These are phyloP conservation scores for Psilocybe cyanescens DNA, from an alignment of 768 basidiomycete genomes.

Conservation along the genomic window DNA sequence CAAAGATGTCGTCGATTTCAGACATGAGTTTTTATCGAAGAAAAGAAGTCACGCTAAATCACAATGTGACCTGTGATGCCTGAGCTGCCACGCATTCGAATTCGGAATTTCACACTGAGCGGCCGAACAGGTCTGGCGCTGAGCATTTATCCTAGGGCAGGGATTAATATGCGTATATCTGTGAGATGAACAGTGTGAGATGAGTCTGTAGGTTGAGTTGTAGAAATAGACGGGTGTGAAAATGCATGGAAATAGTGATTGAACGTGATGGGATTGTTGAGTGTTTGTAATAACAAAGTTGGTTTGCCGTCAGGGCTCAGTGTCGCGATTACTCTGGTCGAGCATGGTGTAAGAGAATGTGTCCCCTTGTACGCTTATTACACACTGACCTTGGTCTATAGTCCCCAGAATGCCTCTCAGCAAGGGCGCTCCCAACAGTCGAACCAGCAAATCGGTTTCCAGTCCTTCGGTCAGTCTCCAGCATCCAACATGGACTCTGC, in stretches of 20 bases:
- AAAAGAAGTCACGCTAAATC: constrained; percentile 11
- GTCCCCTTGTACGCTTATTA: constrained; percentile 7
- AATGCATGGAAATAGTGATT: background rate
- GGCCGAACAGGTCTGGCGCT: constrained; percentile 1
- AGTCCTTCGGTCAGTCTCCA: constrained; percentile 35
- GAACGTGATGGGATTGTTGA: constrained; percentile 7
- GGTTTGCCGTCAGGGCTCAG: background rate
- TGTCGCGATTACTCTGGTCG: constrained; percentile 2
- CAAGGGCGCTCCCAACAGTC: constrained; percentile 30
- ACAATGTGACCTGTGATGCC: constrained; percentile 2
- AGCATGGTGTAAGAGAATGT: constrained; percentile 36
- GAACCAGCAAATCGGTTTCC: constrained; percentile 33
- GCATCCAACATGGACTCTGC: constrained; percentile 37
- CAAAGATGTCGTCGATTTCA: constrained; percentile 89
- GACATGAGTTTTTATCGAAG: constrained; percentile 44
- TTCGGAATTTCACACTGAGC: background rate
- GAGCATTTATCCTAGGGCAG: background rate
- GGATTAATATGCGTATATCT: background rate
- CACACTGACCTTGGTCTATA: constrained; percentile 11
- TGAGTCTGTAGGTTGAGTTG: background rate
- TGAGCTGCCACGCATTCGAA: background rate
- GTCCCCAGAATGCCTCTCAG: constrained; percentile 26
- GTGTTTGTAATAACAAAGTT: constrained; percentile 16
- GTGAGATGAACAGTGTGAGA: background rate
- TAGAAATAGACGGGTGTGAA: background rate